Base-by-base conservation (phyloP, 495 filamentous ascomycete genomes). In the Aspergillus nanangensis region DNA sequence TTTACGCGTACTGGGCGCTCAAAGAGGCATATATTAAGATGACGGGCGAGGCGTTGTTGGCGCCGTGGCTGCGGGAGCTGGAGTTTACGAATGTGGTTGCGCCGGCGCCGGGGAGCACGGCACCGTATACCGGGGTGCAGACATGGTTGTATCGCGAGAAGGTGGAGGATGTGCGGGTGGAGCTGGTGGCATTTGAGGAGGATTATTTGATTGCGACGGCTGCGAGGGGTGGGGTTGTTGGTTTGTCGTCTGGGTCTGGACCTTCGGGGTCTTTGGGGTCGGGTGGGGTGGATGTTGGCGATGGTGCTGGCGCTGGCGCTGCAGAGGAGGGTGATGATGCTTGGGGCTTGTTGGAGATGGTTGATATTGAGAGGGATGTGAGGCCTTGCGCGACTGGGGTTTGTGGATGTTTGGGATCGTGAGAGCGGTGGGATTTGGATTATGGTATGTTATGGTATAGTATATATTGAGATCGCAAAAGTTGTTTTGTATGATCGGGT, bases 11-110 rank as follows among this genome's bases (percentile, higher is more conserved):
- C 52, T 96, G 88, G 88, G 88, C 84, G 44, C 72, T 93, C 43
- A 87, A 93, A 53, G 90, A 96, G 67, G 87, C 90, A 1, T 96
- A 90, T 66, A 81, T 96, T 51, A 96, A 96, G 76, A 80, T 96
- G 78, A 89, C 87, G 8, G 90, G 90, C 22, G 90, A 95, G 53
- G 90, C 88, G 14, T 69, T 96, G 38, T 67, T 95, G 25, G 90
- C 90, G 3, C 71, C 76, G 2, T 95, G 89, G 90, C 61, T 95
- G 44, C 70, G 72, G 42, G 71, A 84, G 15, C 56, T 89, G 31
- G 81, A 87, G 49, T 88, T 92, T 44, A 61, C 68, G 37, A 76
- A 85, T 45, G 82, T 87, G 7, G 11, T 29, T 29, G 25, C 25
- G 25, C 25, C 25, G 25, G 25, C 5, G 25, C 25, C 25, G 25